Base-by-base conservation (phyloP, 768 basidiomycete species). In the Suillus subaureus region DNA sequence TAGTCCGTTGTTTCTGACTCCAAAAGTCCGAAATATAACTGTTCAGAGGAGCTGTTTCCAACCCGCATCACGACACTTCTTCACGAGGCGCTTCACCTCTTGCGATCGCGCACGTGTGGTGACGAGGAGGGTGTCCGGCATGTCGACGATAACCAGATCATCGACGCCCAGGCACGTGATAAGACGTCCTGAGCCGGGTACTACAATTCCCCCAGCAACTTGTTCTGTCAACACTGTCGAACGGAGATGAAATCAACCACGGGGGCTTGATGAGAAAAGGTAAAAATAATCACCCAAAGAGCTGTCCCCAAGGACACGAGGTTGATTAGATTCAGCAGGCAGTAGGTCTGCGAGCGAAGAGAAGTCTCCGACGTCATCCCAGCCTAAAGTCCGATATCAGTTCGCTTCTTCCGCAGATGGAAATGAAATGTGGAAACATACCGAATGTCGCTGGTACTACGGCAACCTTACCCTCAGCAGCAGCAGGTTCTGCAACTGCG, bases 291-390 rank as follows among this genome's bases (percentile, higher is more conserved):
- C 71, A 93, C 93, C 93, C 21, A 92, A 81, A 64, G 77, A 83
- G 52, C 78, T 78, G 72, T 94, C 91, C n/a, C 93, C 93, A 62
- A 95, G 85, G 62, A 95, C 84, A 71, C 92, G 91, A 37, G 93
- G 92, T 70, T 94, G 93, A 73, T 91, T 92, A 26, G 88, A 83
- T 73, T 95, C 93, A 1, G 93, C 92, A 21, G 93, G 93, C 21
- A 95, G 77, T 49, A 94, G 82, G 73, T 94, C 93, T 2, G 93
- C 89, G 42, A 95, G 84, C 62, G 93, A 94, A 61, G 93, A 93
- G 78, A 94, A 95, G 75, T 94, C 93, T 66, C 93, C 93, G 64
- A 95, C 93, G 71, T 95, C 93, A 73, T 95, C 93, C 93, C 93
- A 94, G 81, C 93, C 92, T 94, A 69, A 54, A 28, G 35, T 18